phyloP scores from a whole-genome alignment of 768 basidiomycete genomes.

The Megacollybia marginata region DNA sequence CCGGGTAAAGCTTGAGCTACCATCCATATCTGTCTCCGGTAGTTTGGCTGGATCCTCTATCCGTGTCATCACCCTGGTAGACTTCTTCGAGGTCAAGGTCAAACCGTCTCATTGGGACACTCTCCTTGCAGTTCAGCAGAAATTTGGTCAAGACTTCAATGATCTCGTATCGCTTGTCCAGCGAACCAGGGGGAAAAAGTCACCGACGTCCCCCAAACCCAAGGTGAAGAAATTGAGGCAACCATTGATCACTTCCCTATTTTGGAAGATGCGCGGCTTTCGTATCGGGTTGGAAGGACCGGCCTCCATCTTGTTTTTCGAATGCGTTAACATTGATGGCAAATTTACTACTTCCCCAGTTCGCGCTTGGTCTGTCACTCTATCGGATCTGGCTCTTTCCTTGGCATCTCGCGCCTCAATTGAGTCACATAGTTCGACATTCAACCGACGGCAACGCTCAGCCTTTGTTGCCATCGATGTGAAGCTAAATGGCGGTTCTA shows the following conservation, averaged over 20 bases:
- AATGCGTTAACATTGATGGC: conserved; percentile 69
- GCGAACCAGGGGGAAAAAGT: conserved; percentile 38
- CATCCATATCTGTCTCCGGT: conserved; percentile 59
- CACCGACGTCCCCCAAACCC: conserved; percentile 14
- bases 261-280: conserved; percentile 72
- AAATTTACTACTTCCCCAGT: conserved; percentile 39
- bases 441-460: conserved; percentile 46
- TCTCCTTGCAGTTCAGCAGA: conserved; percentile 75
- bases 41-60: conserved; percentile 41
- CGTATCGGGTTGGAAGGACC: conserved; percentile 70
- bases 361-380: conserved; percentile 57
- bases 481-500: conserved; percentile 30
- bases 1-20: conserved; percentile 57
- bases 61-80: conserved; percentile 52
- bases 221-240: conserved; percentile 2
- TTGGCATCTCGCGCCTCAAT: conserved; percentile 53
- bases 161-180: conserved; percentile 65
- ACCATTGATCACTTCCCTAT: conserved; percentile 36
- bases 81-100: conserved; percentile 64
- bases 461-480: conserved; percentile 85
- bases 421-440: conserved; percentile 46
- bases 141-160: conserved; percentile 85
- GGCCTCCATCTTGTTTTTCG: conserved; percentile 65
- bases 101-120: conserved; percentile 84
- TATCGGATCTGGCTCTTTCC: conserved; percentile 78